Conservation (phyloP, 2,329 filamentous ascomycete genomes). For the Plenodomus tracheiphilus region DNA sequence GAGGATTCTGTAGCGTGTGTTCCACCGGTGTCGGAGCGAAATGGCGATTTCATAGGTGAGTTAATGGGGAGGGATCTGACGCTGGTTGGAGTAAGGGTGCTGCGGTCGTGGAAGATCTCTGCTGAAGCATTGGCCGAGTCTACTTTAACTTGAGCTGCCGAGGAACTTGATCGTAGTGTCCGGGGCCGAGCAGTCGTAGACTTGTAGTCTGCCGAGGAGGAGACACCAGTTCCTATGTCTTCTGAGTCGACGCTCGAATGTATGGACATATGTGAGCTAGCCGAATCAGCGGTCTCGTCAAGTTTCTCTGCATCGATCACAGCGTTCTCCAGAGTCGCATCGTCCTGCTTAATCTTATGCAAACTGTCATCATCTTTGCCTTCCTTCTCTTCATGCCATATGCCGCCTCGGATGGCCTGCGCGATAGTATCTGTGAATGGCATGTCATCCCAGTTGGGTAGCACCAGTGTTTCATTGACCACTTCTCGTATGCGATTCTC, state of each 20-base stretch:
- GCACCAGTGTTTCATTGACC: conserved; percentile 85
- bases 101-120: conserved; percentile 53
- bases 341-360: conserved; percentile 16
- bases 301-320: conserved; percentile 22
- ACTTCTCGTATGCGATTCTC: conserved; percentile 95
- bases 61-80: conserved; percentile 64
- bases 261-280: conserved; percentile 25
- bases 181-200: conserved; percentile 49
- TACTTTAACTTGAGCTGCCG: conserved; percentile 67
- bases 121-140: conserved; percentile 68
- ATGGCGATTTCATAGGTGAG: conserved; percentile 55
- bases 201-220: conserved; percentile 29
- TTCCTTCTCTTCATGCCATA: conserved; percentile 58
- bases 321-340: conserved; percentile 14
- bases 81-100: conserved; percentile 64
- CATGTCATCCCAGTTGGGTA: conserved; percentile 94
- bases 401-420: conserved; percentile 81
- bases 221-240: conserved; percentile 20
- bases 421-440: conserved; percentile 83
- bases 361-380: neutral
- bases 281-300: conserved; percentile 23
- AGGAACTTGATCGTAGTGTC: conserved; percentile 64
- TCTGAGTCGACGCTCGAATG: conserved; percentile 25
- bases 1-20: conserved; percentile 11
- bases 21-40: conserved; percentile 39